These are phyloP conservation scores for Septoria petroselini DNA, from an alignment of 2,329 filamentous ascomycete species.

Conservation along the genomic window DNA sequence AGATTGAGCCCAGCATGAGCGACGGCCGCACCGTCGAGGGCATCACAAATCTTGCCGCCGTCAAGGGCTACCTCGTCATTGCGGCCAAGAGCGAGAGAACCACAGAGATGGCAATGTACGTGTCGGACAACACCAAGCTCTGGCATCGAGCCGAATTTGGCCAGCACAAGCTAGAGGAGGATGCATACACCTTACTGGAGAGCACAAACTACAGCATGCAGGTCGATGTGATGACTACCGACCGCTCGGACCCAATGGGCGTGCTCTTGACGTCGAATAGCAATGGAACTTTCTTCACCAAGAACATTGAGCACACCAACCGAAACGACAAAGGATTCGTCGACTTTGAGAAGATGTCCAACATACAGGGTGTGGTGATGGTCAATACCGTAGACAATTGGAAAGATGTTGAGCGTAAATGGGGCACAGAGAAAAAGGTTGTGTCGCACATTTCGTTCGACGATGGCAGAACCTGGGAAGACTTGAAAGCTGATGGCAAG, in stretches of 20 bases:
- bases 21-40: constrained; percentile 71
- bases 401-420: constrained; percentile 64
- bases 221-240: constrained; percentile 78
- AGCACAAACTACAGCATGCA: constrained; percentile 98
- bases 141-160: constrained; percentile 94
- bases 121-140: constrained; percentile 74
- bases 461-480: constrained; percentile 81
- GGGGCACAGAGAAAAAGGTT: constrained; percentile 58
- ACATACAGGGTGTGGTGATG: constrained; percentile 87
- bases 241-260: constrained; percentile 61
- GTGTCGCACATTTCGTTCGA: constrained; percentile 88
- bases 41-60: constrained; percentile 74
- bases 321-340: constrained; percentile 72
- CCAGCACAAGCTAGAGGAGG: constrained; percentile 77
- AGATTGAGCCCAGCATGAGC: constrained; percentile 71
- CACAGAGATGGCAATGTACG: constrained; percentile 86
- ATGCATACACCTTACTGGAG: constrained; percentile 88
- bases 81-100: constrained; percentile 76
- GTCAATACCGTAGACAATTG: constrained; percentile 88
- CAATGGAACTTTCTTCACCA: constrained; percentile 92
- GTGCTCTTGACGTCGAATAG: constrained; percentile 94
- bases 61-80: constrained; percentile 83
- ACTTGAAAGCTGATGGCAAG: constrained; percentile 63
- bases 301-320: constrained; percentile 90
- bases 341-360: constrained; percentile 90